Base-by-base conservation (phyloP, 305 asterid genomes). In the Fraxinus dipetala region DNA sequence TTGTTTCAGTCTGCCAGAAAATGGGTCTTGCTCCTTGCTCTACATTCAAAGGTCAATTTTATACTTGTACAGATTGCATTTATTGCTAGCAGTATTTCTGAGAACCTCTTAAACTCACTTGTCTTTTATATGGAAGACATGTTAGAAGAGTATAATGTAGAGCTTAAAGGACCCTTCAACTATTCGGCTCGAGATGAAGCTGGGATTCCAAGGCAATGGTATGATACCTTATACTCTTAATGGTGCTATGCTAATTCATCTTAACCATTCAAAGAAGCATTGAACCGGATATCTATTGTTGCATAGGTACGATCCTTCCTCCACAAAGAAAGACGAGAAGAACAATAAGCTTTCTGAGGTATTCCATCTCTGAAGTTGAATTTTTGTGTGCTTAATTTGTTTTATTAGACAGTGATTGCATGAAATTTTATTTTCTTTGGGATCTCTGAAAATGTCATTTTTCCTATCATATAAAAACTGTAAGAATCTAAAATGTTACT, bases 161-260 rank as follows among this genome's bases (percentile, higher is more conserved):
- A 93, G 87, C 34, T 94, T 35, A 96, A 91, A 85, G 99, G 98
- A 22, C 99, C 99, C 76, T 96, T 93, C 86, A 96, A 96, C 80
- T 79, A 94, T 88, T 75, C 89, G 72, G 97, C 97, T 81, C 89
- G 98, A 87, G 86, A 93, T 73, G 90, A 90, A 85, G 98, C 95
- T 75, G 98, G 99, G 31, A 90, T 96, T 83, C 98, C 98, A 26
- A 87, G 90, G 40, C 92, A 92, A 78, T 93, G 99, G 98, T 95
- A 86, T 75, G 86, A 65, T 16, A 10, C 4, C 16, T 14, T 59
- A 22, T 35, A 30, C 78, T 54, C 78, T 77, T 69, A 65, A 79
- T 43, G 48, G 74, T 26, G 35, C 8, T 28, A 28, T 31, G 10
- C 36, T 7, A 14, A 5, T 51, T 78, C 4, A 4, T 6, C 45